These are phyloP conservation scores for Capsicum pubescens DNA, from an alignment of 257 asterid species.

Conservation along the genomic window DNA sequence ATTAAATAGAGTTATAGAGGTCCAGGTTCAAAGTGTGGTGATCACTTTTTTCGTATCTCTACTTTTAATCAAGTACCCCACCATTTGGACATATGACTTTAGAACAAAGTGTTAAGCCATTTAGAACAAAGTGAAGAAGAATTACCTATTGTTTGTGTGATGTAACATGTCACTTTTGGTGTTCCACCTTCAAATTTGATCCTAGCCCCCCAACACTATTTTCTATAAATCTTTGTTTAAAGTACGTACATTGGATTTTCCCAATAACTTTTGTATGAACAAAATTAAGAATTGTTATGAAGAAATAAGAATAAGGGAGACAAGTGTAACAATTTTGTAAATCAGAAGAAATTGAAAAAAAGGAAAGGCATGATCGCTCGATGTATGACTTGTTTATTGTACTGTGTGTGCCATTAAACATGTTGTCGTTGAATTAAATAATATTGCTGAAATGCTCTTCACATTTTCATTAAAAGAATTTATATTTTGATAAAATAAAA, in stretches of 20 bases:
- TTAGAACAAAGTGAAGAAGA: not conserved
- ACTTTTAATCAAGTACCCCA: conserved; percentile 23
- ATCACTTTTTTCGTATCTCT: conserved; percentile 5
- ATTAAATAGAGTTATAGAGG: not conserved
- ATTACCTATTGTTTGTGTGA: not conserved
- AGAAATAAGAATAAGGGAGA: no score
- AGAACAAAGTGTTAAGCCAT: not conserved
- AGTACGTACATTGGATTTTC: not conserved
- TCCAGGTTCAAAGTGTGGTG: conserved; percentile 10
- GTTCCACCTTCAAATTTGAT: not conserved
- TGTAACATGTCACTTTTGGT: conserved; percentile 16
- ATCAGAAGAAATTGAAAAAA: not conserved
- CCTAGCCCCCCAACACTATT: not conserved
- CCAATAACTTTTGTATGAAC: no score
- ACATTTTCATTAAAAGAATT: not conserved
- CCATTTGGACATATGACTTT: not conserved
- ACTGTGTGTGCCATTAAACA: not conserved
- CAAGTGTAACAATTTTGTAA: no score
- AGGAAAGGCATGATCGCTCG: not conserved
- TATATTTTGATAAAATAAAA: no score
- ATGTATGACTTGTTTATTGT: not conserved
- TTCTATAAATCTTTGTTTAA: not conserved
- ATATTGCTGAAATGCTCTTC: not conserved
- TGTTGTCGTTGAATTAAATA: not conserved
- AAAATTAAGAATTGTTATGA: no score